Percentiles rank a stretch among this genome's conserved stretches.
phyloP scores from a whole-genome alignment of 139 green algal genomes.

The Tetradesmus lagerheimii region DNA sequence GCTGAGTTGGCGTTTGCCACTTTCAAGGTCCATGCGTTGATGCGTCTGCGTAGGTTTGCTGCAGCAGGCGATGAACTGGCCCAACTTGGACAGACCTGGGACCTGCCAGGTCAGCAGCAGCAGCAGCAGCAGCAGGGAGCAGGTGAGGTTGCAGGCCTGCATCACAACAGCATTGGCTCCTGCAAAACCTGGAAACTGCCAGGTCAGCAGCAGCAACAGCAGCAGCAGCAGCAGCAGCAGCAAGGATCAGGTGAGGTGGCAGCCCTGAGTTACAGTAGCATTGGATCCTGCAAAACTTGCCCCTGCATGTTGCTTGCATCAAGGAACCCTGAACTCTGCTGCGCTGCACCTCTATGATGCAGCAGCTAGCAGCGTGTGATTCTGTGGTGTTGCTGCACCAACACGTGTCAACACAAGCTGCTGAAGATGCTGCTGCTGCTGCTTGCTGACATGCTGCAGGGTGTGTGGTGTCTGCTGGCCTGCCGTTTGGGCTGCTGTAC shows the following conservation, averaged over 20 bases:
- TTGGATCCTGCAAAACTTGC: not conserved
- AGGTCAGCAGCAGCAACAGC: not conserved
- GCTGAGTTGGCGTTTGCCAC: constrained; percentile 20
- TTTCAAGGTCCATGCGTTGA: constrained; percentile 27
- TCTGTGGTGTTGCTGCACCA: too few relatives aligned
- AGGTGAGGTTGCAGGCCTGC: not conserved
- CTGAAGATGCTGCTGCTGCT: too few relatives aligned
- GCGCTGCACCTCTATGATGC: too few relatives aligned
- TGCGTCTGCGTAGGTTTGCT: not conserved
- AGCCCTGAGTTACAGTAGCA: not conserved
- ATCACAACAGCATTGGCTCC: not conserved
- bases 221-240: not conserved
- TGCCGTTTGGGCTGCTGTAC: constrained; percentile 40
- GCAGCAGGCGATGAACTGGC: constrained; percentile 17
- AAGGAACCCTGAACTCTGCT: too few relatives aligned
- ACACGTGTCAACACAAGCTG: not conserved
- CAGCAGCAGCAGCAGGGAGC: not conserved
- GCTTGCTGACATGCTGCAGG: not conserved
- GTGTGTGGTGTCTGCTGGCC: not conserved
- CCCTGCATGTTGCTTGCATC: too few relatives aligned
- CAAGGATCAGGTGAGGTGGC: not conserved
- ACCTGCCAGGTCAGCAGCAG: constrained; percentile 5
- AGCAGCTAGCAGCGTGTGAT: too few relatives aligned
- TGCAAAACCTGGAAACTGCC: constrained; percentile 18
- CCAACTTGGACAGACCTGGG: constrained; percentile 2